These are phyloP conservation scores for Fusarium acutatum DNA, from an alignment of 2,329 filamentous ascomycete species.

Conservation along the genomic window DNA sequence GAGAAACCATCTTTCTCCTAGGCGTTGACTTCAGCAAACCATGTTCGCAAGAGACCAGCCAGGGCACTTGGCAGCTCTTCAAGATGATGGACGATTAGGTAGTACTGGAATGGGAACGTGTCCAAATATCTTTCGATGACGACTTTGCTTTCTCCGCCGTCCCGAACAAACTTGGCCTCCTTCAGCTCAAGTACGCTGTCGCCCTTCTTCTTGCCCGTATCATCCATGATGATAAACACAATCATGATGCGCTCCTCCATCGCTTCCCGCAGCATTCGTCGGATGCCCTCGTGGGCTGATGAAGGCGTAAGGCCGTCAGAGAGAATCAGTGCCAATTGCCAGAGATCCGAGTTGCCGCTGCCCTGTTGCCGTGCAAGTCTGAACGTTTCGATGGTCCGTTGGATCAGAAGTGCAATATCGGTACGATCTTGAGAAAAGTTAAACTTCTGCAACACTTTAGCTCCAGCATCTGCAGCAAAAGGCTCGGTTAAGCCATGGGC, in stretches of 20 bases:
- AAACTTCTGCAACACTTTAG: slow-evolving; percentile 85
- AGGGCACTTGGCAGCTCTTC: slow-evolving; percentile 89
- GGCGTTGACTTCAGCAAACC: slow-evolving; percentile 81
- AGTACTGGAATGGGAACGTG: slow-evolving; percentile 96
- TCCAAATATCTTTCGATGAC: slow-evolving; percentile 93
- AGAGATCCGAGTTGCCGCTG: slow-evolving; percentile 73
- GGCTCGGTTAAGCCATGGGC: slow-evolving; percentile 86
- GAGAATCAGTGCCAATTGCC: slow-evolving; percentile 94
- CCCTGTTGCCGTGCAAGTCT: slow-evolving; percentile 74
- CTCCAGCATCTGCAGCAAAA: slow-evolving; percentile 79
- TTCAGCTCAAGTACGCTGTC: slow-evolving; percentile 87
- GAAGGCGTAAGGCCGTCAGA: slow-evolving; percentile 92
- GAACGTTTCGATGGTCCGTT: slow-evolving; percentile 82
- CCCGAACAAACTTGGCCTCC: slow-evolving; percentile 81
- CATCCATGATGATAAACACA: slow-evolving; percentile 96
- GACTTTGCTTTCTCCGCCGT: slow-evolving; percentile 71
- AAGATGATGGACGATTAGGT: slow-evolving; percentile 91
- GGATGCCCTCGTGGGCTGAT: slow-evolving; percentile 81
- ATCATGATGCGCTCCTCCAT: slow-evolving; percentile 97
- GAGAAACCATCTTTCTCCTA: slow-evolving; percentile 29
- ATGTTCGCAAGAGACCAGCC: slow-evolving; percentile 88
- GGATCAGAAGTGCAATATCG: slow-evolving; percentile 81
- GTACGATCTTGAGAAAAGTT: slow-evolving; percentile 86
- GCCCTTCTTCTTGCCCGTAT: slow-evolving; percentile 56
- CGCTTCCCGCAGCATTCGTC: slow-evolving; percentile 83